Evolutionary conservation across 2,329 filamentous ascomycete species (phyloP), one percentile per base, ranked within the genome.

Genomic region (Sporothrix brasiliensis): DNA sequence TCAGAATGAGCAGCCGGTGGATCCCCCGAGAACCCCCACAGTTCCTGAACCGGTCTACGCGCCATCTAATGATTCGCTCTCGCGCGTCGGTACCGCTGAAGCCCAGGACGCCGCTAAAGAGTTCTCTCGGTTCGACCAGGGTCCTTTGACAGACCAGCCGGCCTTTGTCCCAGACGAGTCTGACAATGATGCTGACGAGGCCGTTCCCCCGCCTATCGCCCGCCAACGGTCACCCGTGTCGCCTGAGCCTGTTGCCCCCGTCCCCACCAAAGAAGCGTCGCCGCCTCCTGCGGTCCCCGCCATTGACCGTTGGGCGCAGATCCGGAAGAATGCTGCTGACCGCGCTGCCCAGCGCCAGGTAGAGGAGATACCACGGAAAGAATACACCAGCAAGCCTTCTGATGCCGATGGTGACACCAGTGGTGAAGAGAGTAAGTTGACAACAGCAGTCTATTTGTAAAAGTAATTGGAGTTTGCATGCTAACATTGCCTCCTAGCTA

Each of bases 241-340:
- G 1, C 71, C 47, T 76, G 27, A 21, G 16, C 47, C 63, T 4
- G 19, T 21, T 41, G 5, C 63, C 13, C 27, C 63, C 9, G 47
- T 24, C 2, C 19, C 47, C 16, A 14, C 27, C 9, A 39, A 10
- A 19, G 63, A 53, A 14, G 27, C 63, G 11, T 39, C 44, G 27
- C 63, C 63, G 2, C 34, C 47, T 14, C 63, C 63, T 14, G 47
- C 39, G 13, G 47, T 24, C 19, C 63, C 83, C 4, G 81, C 82
- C 44, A 85, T 91, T 74, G 94, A 97, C 78, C 89, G 94, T 69
- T 99, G 95, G 95, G 94, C 94, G 0, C 93, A 97, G 80, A 97
- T 98, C 75, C 89, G 94, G 74, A 94, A 94, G 84, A 97, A 97
- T 76, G 95, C 95, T 13, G 93, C 93, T 3, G 91, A 95, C 73